Evolutionary conservation across 176 grass and related monocot genomes (phyloP).

Genomic region (Lolium perenne): DNA sequence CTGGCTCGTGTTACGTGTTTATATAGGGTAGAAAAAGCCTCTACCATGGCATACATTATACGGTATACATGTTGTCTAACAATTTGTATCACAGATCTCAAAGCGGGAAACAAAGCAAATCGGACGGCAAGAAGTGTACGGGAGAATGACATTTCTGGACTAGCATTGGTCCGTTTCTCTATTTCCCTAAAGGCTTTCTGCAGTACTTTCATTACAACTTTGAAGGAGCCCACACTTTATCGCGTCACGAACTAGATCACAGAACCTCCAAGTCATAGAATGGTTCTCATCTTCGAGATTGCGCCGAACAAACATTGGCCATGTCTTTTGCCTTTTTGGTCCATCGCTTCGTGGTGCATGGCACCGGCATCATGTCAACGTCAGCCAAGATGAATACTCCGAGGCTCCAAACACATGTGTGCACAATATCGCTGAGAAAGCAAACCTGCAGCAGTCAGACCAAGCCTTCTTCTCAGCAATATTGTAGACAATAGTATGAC

Average conservation of each 20-base stretch:
- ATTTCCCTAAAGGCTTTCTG: slow-evolving; percentile 79
- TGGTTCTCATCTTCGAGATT: slow-evolving; percentile 54
- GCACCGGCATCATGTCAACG: slow-evolving; percentile 48
- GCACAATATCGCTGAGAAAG: slow-evolving; percentile 76
- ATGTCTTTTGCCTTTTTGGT: slow-evolving; percentile 74
- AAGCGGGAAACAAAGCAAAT: too few species aligned
- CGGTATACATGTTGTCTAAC: too few species aligned
- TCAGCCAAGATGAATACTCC: slow-evolving; percentile 66
- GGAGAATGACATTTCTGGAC: neutral
- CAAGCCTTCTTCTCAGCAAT: slow-evolving; percentile 16
- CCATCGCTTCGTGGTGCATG: slow-evolving; percentile 77
- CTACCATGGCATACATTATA: too few species aligned
- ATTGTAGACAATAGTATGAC: slow-evolving; percentile 65
- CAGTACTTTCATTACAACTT: slow-evolving; percentile 59
- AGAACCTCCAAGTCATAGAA: slow-evolving; percentile 62
- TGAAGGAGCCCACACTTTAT: slow-evolving; percentile 74
- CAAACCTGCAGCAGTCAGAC: slow-evolving; percentile 79
- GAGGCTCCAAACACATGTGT: slow-evolving; percentile 61
- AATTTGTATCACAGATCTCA: too few species aligned
- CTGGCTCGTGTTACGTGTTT: too few species aligned
- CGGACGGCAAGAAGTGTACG: too few species aligned
- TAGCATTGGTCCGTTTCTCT: slow-evolving; percentile 54
- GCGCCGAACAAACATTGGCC: slow-evolving; percentile 49
- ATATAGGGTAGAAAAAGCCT: too few species aligned
- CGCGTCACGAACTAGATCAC: slow-evolving; percentile 72